Base-by-base conservation (phyloP, 23 red algal species). In the Gracilariopsis chorda region DNA sequence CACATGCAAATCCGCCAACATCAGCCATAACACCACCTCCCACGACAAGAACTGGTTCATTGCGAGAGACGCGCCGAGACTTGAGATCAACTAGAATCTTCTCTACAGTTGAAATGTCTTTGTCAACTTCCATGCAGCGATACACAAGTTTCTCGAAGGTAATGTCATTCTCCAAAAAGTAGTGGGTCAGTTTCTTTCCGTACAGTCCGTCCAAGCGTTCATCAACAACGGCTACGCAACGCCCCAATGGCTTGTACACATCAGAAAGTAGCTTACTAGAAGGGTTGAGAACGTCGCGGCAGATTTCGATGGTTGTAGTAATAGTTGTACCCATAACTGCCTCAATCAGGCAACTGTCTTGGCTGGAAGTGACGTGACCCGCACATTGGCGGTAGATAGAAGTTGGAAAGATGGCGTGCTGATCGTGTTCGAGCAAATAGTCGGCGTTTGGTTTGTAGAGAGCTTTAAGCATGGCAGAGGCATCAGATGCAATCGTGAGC, bases 51-150 rank as follows among this genome's bases (percentile, higher is more conserved):
- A 94, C 91, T 8, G 91, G 79, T 40, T 94, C 91, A 75, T 94
- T 94, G 29, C 91, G 64, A 10, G 91, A 94, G 14, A 94, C 91
- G 11, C 69, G 91, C 33, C 35, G 16, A 13, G 39, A 33, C 82
- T 94, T 94, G 7, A 94, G 81, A 41, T 94, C 91, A 19, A 79
- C 80, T 1, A 94, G 81, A 51, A 94, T 94, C 29, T 80, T 86
- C 71, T 94, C 79, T 12, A 94, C 91, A 0, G 91, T 94, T 0
- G 91, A 94, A 58, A 94, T 94, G 42, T 94, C 91, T 59, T 94
- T 94, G 58, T 94, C 91, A 8, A 94, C 91, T 53, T 94, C 91
- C 91, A 94, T 94, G 81, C 81, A 94, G 1, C 91, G 46, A 70
- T 94, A 94, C 34, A 85, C 82, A 29, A 94, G 80, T 39, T 94